phyloP scores from a whole-genome alignment of 495 filamentous ascomycete genomes.

The Haplographium delicatum region DNA sequence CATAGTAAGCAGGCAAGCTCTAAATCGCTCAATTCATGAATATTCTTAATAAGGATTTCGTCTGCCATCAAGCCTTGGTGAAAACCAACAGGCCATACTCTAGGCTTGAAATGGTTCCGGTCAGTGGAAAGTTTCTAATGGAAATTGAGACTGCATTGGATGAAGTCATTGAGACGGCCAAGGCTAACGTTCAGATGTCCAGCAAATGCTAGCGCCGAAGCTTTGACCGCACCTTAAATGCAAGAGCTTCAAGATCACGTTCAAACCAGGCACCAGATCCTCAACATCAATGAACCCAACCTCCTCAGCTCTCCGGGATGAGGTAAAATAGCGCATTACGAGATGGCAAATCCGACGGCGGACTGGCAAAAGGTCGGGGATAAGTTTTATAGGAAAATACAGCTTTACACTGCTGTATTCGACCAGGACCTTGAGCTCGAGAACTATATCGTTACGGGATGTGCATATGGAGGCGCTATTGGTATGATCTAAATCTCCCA shows the following conservation, averaged over 20 bases:
- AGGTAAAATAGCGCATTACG: constrained; percentile 11
- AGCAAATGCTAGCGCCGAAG: constrained; percentile 9
- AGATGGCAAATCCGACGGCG: constrained; percentile 60
- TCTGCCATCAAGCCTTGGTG: constrained; percentile 56
- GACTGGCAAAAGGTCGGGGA: constrained; percentile 92
- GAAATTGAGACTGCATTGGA: too few species aligned
- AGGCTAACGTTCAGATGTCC: too few species aligned
- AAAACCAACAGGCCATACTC: too few species aligned
- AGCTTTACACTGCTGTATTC: constrained; percentile 88
- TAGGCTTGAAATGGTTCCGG: too few species aligned
- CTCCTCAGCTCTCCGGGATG: constrained; percentile 2
- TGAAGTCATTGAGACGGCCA: too few species aligned
- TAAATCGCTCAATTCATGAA: constrained; percentile 76
- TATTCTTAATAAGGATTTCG: constrained; percentile 51
- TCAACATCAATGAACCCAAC: not conserved
- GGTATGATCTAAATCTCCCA: constrained; percentile 46
- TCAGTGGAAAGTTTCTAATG: too few species aligned
- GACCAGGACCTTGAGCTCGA: constrained; percentile 89
- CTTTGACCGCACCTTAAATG: constrained; percentile 19
- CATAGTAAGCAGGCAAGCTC: constrained; percentile 83
- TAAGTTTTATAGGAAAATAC: constrained; percentile 87
- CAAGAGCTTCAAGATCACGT: constrained; percentile 8
- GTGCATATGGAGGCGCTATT: constrained; percentile 90
- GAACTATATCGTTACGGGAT: constrained; percentile 87
- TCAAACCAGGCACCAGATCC: constrained; percentile 9